A percentile compares a stretch with the other conserved stretches of the same genome.
Evolutionary conservation across 306 rosid genomes (phyloP).

Genomic region (Gynostemma pentaphyllum): DNA sequence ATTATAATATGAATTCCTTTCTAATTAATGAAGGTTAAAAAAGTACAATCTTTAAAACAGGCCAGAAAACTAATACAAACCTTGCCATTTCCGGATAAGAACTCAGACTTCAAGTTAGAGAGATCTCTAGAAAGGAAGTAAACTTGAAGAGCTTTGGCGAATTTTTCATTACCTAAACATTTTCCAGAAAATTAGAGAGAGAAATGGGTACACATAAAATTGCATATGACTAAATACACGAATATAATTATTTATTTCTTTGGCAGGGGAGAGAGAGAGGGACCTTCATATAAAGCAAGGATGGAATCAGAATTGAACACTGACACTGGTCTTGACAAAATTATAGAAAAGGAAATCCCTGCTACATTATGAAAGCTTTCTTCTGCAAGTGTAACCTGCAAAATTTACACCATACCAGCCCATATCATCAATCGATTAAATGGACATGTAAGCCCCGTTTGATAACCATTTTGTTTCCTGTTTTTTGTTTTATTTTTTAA

Average conservation of each 20-base stretch:
- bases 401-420: not conserved
- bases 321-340: conserved; percentile 52
- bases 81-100: conserved; percentile 67
- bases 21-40: no score
- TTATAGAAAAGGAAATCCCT: conserved; percentile 61
- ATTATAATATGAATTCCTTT: no score
- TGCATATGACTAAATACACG: no score
- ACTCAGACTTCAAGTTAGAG: conserved; percentile 56
- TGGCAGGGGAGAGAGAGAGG: not conserved
- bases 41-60: no score
- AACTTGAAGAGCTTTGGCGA: conserved; percentile 29
- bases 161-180: conserved; percentile 46
- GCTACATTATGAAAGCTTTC: conserved; percentile 77
- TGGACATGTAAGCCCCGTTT: no score
- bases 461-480: no score
- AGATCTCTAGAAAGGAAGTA: conserved; percentile 68
- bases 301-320: conserved; percentile 36
- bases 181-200: not conserved
- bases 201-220: no score
- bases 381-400: conserved; percentile 65
- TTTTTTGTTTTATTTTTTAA: no score
- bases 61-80: conserved; percentile 23
- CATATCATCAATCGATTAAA: not conserved
- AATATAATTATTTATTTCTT: no score
- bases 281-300: conserved; percentile 42